phyloP scores from a whole-genome alignment of 1,139 yeast species.

The Kodamaea alishanica region DNA sequence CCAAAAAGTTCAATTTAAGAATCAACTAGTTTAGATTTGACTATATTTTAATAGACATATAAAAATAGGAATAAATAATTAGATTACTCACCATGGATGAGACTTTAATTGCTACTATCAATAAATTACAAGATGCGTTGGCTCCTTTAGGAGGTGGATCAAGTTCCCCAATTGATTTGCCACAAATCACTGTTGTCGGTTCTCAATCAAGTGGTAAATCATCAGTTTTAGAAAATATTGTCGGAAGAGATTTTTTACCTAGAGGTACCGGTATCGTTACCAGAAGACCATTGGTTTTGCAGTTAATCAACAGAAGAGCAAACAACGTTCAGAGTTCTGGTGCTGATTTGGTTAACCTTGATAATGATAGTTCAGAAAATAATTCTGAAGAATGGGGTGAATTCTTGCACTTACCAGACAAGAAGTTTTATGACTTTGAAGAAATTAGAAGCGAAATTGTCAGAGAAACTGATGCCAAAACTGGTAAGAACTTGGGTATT shows the following conservation, averaged over 20 bases:
- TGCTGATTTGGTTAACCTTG: slow-evolving; percentile 6
- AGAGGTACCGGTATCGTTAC: slow-evolving; percentile 83
- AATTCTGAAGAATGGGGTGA: slow-evolving; percentile 98
- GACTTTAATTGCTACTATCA: slow-evolving; percentile 82
- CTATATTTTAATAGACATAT: no score
- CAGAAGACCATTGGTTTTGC: slow-evolving; percentile 74
- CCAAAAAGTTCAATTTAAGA: no score
- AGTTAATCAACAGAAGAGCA: slow-evolving; percentile 61
- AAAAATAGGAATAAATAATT: not conserved
- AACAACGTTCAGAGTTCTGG: slow-evolving; percentile 41
- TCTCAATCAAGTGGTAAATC: slow-evolving; percentile 80
- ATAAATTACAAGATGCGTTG: slow-evolving; percentile 88
- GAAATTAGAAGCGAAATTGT: slow-evolving; percentile 90
- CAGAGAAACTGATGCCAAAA: slow-evolving; percentile 87
- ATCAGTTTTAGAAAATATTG: slow-evolving; percentile 72
- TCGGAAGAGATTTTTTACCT: slow-evolving; percentile 74
- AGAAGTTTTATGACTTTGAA: slow-evolving; percentile 83
- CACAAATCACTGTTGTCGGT: slow-evolving; percentile 73
- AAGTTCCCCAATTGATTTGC: slow-evolving; percentile 77
- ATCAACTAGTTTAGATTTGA: no score
- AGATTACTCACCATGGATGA: slow-evolving; percentile 64
- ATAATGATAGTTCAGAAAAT: slow-evolving; percentile 46
- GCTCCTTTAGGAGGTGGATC: slow-evolving; percentile 92
- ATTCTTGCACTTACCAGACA: slow-evolving; percentile 87
- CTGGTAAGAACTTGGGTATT: slow-evolving; percentile 91